These are phyloP conservation scores for Pseudopithomyces chartarum DNA, from an alignment of 2,329 filamentous ascomycete species.

Conservation along the genomic window DNA sequence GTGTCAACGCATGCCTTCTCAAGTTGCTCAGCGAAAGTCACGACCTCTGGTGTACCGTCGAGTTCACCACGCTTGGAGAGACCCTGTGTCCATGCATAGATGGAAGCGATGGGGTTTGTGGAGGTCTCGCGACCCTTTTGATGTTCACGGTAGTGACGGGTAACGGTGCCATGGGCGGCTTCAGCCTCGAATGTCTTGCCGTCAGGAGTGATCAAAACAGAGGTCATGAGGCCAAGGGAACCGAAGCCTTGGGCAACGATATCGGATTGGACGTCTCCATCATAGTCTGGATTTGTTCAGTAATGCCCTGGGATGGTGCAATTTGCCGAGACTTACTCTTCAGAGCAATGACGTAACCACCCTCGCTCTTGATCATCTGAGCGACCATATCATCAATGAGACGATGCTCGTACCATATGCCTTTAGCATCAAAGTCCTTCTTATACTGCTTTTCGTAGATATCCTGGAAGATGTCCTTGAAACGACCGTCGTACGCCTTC, in stretches of 20 bases:
- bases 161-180: conserved; percentile 97
- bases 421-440: conserved; percentile 84
- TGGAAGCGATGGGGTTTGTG: conserved; percentile 97
- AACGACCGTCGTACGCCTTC: conserved; percentile 97
- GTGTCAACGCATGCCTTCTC: conserved; percentile 95
- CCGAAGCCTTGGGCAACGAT: conserved; percentile 98
- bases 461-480: conserved; percentile 99
- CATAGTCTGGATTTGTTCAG: conserved; percentile 73
- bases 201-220: conserved; percentile 93
- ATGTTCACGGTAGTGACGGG: conserved; percentile 97
- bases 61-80: conserved; percentile 91
- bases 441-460: conserved; percentile 89
- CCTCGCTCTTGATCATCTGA: conserved; percentile 99
- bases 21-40: conserved; percentile 87
- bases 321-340: conserved; percentile 69
- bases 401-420: conserved; percentile 99
- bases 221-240: conserved; percentile 97
- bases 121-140: conserved; percentile 97
- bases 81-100: conserved; percentile 98
- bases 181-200: conserved; percentile 97
- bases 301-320: conserved; percentile 3
- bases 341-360: conserved; percentile 95
- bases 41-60: conserved; percentile 88
- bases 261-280: conserved; percentile 98
- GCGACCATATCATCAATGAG: conserved; percentile 99